Conservation (phyloP, 306 rosid species). For the Glycine soja region DNA sequence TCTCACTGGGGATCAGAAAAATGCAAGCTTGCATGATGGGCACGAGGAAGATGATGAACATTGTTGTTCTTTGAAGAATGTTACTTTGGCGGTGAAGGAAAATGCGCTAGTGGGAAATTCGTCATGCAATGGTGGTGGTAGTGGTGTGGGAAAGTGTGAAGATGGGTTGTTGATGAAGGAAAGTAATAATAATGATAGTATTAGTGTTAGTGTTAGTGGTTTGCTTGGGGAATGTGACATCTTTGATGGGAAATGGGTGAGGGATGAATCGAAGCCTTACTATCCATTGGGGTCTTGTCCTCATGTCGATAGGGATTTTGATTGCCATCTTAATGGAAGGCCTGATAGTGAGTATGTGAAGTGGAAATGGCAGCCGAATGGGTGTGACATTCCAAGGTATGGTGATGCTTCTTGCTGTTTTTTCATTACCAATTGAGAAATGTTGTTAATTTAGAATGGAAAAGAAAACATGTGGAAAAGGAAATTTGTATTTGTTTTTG, state of each 20-base stretch:
- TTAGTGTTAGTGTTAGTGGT: background rate
- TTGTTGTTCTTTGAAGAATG: background rate
- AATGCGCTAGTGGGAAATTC: conserved; percentile 33
- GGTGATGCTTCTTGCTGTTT: conserved; percentile 16
- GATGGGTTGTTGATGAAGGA: conserved; percentile 18
- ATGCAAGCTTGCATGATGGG: conserved; percentile 49
- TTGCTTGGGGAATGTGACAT: conserved; percentile 65
- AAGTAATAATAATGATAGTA: background rate
- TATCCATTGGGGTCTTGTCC: conserved; percentile 91
- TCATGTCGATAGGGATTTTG: conserved; percentile 71
- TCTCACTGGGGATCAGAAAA: conserved; percentile 35
- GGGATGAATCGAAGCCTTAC: conserved; percentile 87
- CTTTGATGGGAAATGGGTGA: conserved; percentile 83
- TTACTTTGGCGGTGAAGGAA: background rate
- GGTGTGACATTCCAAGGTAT: conserved; percentile 88
- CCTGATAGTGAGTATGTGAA: conserved; percentile 74
- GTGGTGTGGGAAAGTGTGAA: background rate
- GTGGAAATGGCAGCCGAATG: conserved; percentile 96
- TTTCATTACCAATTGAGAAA: background rate
- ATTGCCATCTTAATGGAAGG: conserved; percentile 84
- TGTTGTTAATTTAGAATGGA: background rate
- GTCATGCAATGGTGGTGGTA: background rate
- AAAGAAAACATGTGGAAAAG: background rate
- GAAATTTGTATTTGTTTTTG: conserved; percentile 6
- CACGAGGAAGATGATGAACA: too few relatives aligned